Percentiles rank a stretch among this genome's conserved stretches.
Conservation (phyloP, 805 yeast genomes). For the Lipomyces yamanashiensis region DNA sequence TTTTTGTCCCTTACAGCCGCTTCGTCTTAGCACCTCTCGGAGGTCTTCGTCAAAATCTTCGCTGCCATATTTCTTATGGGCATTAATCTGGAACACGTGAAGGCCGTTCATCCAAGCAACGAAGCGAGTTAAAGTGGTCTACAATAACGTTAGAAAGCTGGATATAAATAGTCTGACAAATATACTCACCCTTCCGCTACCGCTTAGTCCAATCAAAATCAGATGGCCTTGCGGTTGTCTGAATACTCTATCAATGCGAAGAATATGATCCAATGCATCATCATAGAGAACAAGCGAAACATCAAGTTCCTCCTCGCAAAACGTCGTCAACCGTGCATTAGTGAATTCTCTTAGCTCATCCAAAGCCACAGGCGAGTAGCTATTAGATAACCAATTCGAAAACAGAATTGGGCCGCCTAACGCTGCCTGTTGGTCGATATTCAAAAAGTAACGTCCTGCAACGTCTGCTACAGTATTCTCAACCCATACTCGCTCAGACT, state of each 20-base stretch:
- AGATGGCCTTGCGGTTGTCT: conserved; percentile 88
- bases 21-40: conserved; percentile 55
- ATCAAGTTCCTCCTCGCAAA: conserved; percentile 69
- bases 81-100: conserved; percentile 60
- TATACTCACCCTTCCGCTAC: conserved; percentile 67
- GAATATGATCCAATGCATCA: conserved; percentile 71
- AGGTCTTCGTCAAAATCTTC: conserved; percentile 70
- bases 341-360: conserved; percentile 59
- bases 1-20: conserved; percentile 62
- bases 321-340: conserved; percentile 64
- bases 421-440: conserved; percentile 46
- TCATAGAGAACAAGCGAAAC: conserved; percentile 65
- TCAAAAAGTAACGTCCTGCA: conserved; percentile 53
- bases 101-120: conserved; percentile 92
- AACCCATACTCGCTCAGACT: conserved; percentile 58
- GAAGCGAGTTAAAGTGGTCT: conserved; percentile 70
- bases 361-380: conserved; percentile 60
- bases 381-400: conserved; percentile 74
- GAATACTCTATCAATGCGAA: conserved; percentile 80
- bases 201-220: conserved; percentile 79
- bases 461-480: conserved; percentile 45
- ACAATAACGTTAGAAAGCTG: conserved; percentile 6
- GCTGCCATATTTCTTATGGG: conserved; percentile 58
- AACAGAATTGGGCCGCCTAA: conserved; percentile 62
- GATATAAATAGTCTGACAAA: neutral